Percentiles rank a stretch among this genome's conserved stretches.
Conservation (phyloP, 148 eudicot genomes). For the Bassia scoparia region DNA sequence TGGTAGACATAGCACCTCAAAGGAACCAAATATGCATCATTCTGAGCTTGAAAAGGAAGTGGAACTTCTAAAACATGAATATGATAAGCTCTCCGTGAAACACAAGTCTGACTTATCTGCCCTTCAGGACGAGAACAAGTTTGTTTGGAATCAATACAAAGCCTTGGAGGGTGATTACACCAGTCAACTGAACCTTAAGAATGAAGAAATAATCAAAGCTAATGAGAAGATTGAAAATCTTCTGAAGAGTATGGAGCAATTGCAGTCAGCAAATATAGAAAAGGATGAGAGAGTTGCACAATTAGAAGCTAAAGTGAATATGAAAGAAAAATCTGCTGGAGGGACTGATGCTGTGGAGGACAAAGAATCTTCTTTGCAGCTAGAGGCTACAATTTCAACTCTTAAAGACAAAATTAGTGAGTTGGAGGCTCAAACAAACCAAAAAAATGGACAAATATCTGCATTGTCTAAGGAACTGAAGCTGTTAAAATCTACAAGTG, state of each 20-base stretch:
- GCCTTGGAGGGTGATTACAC: slow-evolving; percentile 44
- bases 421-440: slow-evolving; percentile 11
- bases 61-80: slow-evolving; percentile 38
- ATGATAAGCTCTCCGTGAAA: slow-evolving; percentile 42
- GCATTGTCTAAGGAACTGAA: slow-evolving; percentile 13
- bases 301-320: slow-evolving; percentile 34
- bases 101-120: slow-evolving; percentile 46
- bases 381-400: slow-evolving; percentile 9
- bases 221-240: slow-evolving; percentile 45
- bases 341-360: slow-evolving; percentile 12
- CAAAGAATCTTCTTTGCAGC: slow-evolving; percentile 8
- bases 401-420: slow-evolving; percentile 6
- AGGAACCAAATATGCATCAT: slow-evolving; percentile 10
- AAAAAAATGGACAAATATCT: slow-evolving; percentile 10
- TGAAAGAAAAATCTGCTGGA: slow-evolving; percentile 41
- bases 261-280: slow-evolving; percentile 45
- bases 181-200: slow-evolving; percentile 38
- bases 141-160: slow-evolving; percentile 66
- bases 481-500: slow-evolving; percentile 10
- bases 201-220: slow-evolving; percentile 43
- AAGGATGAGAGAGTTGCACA: slow-evolving; percentile 39
- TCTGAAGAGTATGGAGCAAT: slow-evolving; percentile 40
- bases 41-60: slow-evolving; percentile 40
- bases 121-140: slow-evolving; percentile 53
- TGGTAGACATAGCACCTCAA: slow-evolving; percentile 18